These are phyloP conservation scores for Ogataea corticis DNA, from an alignment of 805 yeast genomes.

Conservation along the genomic window DNA sequence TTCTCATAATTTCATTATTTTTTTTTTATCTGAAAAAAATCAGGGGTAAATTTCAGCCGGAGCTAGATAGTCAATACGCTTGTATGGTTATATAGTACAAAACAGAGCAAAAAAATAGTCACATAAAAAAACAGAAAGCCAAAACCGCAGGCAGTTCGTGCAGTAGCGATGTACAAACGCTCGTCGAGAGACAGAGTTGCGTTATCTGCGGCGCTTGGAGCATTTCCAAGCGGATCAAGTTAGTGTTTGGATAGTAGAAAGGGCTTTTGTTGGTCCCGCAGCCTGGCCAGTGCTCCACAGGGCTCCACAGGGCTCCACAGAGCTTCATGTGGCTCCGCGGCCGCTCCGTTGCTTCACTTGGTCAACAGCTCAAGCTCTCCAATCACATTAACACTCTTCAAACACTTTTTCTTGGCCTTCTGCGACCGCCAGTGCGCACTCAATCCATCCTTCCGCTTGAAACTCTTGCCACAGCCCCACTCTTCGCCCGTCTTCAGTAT, in stretches of 20 bases:
- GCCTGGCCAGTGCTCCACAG: too few relatives aligned
- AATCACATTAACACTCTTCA: slow-evolving; percentile 19
- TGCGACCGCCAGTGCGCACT: slow-evolving; percentile 39
- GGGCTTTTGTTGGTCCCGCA: too few relatives aligned
- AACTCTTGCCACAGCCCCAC: slow-evolving; percentile 39
- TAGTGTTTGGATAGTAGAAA: too few relatives aligned
- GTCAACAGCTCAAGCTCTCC: slow-evolving; percentile 13
- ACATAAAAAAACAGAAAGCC: slow-evolving; percentile 10
- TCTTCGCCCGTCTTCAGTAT: slow-evolving; percentile 27
- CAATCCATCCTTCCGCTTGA: slow-evolving; percentile 37
- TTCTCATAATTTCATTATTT: too few relatives aligned
- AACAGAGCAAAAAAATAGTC: neutral
- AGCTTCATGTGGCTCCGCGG: too few relatives aligned
- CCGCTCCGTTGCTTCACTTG: slow-evolving; percentile 6
- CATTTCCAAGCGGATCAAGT: too few relatives aligned
- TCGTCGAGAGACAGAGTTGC: too few relatives aligned
- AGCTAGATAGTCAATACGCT: neutral
- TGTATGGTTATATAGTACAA: neutral
- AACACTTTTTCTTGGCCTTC: slow-evolving; percentile 36
- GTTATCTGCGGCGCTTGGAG: too few relatives aligned
- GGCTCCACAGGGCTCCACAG: too few relatives aligned
- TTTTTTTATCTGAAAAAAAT: too few relatives aligned
- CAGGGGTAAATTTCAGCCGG: neutral
- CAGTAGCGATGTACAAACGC: too few relatives aligned
- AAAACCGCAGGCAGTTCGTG: too few relatives aligned